Evolutionary conservation across 2,329 filamentous ascomycete species (phyloP), one percentile per base, ranked within the genome.

Genomic region (Clonostachys rhizophaga): DNA sequence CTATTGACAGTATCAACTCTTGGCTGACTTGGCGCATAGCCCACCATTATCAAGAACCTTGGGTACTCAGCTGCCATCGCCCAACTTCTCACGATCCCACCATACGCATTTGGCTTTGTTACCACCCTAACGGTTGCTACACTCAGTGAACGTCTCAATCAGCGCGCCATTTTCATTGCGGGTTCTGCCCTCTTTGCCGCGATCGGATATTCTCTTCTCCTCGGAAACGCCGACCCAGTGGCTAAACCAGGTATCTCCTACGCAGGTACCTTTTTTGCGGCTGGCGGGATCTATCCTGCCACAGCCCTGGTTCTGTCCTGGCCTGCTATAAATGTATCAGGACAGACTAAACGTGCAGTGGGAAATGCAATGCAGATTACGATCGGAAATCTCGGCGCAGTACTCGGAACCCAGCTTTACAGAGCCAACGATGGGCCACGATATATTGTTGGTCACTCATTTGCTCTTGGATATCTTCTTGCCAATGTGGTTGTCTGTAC

Each of bases 271-370:
- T 95, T 91, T 63, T 69, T 95, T 1, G 86, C 81, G 0, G 86
- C 89, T 0, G 77, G 88, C 48, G 86, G 87, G 2, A 91, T 94
- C 47, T 94, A 92, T 54, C 88, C 89, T 0, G 83, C 81, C 33
- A 86, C 94, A 48, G 72, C 88, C 0, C 91, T 91, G 46, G 86
- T 86, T 1, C 86, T 95, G 44, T 76, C 85, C 1, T 95, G 90
- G 90, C 70, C 84, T 1, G 79, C 80, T 35, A 95, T 94, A 62
- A 95, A 95, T 50, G 75, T 87, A 11, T 83, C 91, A 47, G 74
- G 74, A 0, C 72, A 67, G 41, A 74, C 74, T 62, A 95, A 95
- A 64, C 72, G 83, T 5, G 76, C 75, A 8, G 76, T 75, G 0
- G 83, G 81, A 3, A 85, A 86, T 75, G 83, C 81, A 0, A 65